Evolutionary conservation across 805 yeast species (phyloP).

Genomic region (Grigorovia jiainica): DNA sequence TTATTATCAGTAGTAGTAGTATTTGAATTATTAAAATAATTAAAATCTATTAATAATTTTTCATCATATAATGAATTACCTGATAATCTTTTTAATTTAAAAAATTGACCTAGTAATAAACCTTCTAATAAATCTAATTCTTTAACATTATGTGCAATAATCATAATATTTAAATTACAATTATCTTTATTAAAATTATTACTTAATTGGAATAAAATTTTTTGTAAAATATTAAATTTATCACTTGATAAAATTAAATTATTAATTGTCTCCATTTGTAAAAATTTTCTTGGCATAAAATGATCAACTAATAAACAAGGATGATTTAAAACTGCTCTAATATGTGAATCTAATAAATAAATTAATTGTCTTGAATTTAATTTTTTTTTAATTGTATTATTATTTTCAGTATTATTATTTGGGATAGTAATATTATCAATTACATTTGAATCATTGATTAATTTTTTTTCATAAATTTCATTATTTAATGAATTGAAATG

Average conservation of each 20-base stretch:
- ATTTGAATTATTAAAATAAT: not conserved
- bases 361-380: constrained; percentile 30
- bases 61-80: constrained; percentile 49
- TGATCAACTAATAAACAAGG: constrained; percentile 69
- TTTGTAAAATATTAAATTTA: constrained; percentile 48
- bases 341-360: constrained; percentile 28
- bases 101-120: constrained; percentile 57
- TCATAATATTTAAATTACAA: constrained; percentile 18
- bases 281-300: constrained; percentile 60
- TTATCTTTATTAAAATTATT: constrained; percentile 9
- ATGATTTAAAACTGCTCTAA: constrained; percentile 48
- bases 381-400: constrained; percentile 1
- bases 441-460: not conserved
- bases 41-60: constrained; percentile 7
- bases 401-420: not conserved
- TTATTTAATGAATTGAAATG: constrained; percentile 29
- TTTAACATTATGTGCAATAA: constrained; percentile 53
- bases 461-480: not conserved
- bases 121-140: constrained; percentile 77
- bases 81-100: constrained; percentile 58
- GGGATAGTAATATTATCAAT: not conserved
- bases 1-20: not conserved
- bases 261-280: constrained; percentile 57
- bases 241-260: constrained; percentile 45
- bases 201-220: constrained; percentile 27